These are phyloP conservation scores for Epithemia pelagica DNA, from an alignment of 108 stramenopile genomes.

Conservation along the genomic window DNA sequence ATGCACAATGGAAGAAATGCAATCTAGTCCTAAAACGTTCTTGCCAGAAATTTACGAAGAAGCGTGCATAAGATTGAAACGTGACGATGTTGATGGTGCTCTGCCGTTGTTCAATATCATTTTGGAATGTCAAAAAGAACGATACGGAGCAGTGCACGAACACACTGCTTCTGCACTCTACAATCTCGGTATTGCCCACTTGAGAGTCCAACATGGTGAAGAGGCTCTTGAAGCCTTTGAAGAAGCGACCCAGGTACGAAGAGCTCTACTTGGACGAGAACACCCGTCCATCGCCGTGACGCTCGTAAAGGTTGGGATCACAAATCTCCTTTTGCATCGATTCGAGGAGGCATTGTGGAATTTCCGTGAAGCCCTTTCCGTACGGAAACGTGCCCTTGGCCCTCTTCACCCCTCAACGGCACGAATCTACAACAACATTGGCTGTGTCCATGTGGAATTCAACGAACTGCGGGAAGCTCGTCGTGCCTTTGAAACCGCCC, in stretches of 20 bases:
- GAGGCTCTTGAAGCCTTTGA: slow-evolving; percentile 45
- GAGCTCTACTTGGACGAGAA: slow-evolving; percentile 35
- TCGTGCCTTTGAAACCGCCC: slow-evolving; percentile 38
- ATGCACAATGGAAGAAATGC: slow-evolving; percentile 13
- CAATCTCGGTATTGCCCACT: slow-evolving; percentile 46
- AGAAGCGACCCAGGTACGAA: slow-evolving; percentile 46
- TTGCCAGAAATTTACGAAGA: slow-evolving; percentile 13
- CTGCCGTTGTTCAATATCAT: slow-evolving; percentile 31
- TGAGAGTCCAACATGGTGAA: slow-evolving; percentile 27
- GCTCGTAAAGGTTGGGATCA: slow-evolving; percentile 46
- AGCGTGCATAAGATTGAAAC: slow-evolving; percentile 9
- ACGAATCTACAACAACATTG: slow-evolving; percentile 57
- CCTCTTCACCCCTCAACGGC: slow-evolving; percentile 40
- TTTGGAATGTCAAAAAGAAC: slow-evolving; percentile 24
- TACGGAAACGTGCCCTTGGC: slow-evolving; percentile 40
- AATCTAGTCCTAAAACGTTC: slow-evolving; percentile 3
- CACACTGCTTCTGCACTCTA: slow-evolving; percentile 43
- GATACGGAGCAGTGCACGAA: slow-evolving; percentile 32
- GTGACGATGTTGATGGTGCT: slow-evolving; percentile 19
- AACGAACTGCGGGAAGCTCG: slow-evolving; percentile 36
- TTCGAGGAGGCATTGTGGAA: slow-evolving; percentile 42
- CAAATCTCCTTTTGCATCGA: slow-evolving; percentile 32
- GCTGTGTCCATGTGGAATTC: slow-evolving; percentile 51
- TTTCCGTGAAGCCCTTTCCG: slow-evolving; percentile 46
- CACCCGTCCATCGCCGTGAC: slow-evolving; percentile 51